phyloP scores from a whole-genome alignment of 139 green algal species.

The Chlorella sp. region DNA sequence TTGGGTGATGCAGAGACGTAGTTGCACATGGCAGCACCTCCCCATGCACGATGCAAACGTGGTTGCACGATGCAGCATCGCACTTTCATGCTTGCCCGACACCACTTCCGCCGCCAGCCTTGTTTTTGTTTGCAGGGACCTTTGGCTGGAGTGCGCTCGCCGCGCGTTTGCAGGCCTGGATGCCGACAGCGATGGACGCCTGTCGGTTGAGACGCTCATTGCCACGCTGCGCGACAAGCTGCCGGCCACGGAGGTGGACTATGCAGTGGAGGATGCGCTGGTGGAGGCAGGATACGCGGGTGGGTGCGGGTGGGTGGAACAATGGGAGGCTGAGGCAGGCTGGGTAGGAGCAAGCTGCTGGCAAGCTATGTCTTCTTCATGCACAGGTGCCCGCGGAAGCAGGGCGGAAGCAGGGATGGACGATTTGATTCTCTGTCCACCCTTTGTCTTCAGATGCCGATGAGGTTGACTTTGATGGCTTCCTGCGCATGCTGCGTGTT shows the following conservation, averaged over 20 bases:
- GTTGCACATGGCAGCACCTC: too few relatives aligned
- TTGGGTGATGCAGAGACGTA: too few relatives aligned
- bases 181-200: conserved; percentile 51
- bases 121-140: conserved; percentile 52
- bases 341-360: too few relatives aligned
- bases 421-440: too few relatives aligned
- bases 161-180: conserved; percentile 80
- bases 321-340: too few relatives aligned
- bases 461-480: conserved; percentile 84
- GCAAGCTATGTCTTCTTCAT: too few relatives aligned
- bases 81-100: too few relatives aligned
- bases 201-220: conserved; percentile 67
- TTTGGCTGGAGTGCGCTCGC: conserved; percentile 77
- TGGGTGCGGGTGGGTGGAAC: not conserved
- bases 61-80: too few relatives aligned
- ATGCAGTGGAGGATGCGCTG: conserved; percentile 83
- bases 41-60: too few relatives aligned
- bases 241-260: conserved; percentile 80
- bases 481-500: conserved; percentile 65
- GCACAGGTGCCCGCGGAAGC: too few relatives aligned
- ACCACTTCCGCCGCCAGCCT: too few relatives aligned
- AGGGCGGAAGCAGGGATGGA: too few relatives aligned
- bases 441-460: conserved; percentile 55
- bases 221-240: conserved; percentile 72
- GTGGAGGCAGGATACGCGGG: conserved; percentile 68